Base-by-base conservation (phyloP, 1,139 yeast genomes). In the Hyphopichia pseudoburtonii region DNA sequence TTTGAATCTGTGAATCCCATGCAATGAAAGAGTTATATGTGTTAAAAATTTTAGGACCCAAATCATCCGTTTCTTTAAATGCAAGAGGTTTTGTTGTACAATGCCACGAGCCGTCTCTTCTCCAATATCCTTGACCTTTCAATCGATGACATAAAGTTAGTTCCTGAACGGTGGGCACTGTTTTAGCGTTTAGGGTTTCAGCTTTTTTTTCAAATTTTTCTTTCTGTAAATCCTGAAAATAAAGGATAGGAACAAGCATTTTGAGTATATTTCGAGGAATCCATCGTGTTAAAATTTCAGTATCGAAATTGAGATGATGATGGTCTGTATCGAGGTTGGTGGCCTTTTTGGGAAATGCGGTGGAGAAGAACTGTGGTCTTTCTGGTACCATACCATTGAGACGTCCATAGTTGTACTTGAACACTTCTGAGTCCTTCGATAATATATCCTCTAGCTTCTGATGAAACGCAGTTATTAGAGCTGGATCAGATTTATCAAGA, bases 281-380 rank as follows among this genome's bases (percentile, higher is more conserved):
- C 72, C 72, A 66, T 39, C 70, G 46, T 1, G 48, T 45, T 12
- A 48, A 33, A 6, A 61, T 56, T 9, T 64, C 54, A 37, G 57
- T 55, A 33, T 61, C 62, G 43, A 62, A 56, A 30, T 50, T 54
- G 9, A 55, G 45, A 32, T 57, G 56, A 5, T 64, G 67, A 42
- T 63, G 64, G 25, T 64, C 69, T 17, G 54, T 53, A 35, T 66
- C 73, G 14, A 64, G 50, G 39, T 52, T 57, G 1, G 70, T 52
- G 5, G 70, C 56, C 29, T 62, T 61, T 37, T 57, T 60, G 5
- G 73, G 71, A 39, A 52, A 66, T 34, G 60, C 62, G 30, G 54
- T 52, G 35, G 63, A 64, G 43, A 66, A 66, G 28, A 50, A 51
- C 23, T 49, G 50, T 7, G 61, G 52, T 32, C 51, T 45, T 33